Evolutionary conservation across 1,284 basidiomycete genomes (phyloP).

Genomic region (Boletus mariae): DNA sequence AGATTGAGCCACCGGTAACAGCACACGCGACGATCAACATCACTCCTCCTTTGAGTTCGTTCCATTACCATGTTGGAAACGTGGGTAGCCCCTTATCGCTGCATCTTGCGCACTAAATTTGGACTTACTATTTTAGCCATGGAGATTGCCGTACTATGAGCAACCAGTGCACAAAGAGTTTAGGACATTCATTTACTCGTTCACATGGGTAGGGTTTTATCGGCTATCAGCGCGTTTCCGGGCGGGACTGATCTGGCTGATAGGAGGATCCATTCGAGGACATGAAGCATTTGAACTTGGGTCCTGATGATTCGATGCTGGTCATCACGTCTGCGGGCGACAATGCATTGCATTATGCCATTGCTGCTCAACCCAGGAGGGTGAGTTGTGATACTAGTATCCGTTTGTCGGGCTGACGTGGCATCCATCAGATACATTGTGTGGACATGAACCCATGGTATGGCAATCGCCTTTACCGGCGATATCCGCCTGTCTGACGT

Average conservation of each 20-base stretch:
- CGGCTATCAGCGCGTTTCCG: neutral
- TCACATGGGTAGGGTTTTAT: slow-evolving; percentile 58
- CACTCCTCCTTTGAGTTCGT: slow-evolving; percentile 62
- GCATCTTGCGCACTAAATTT: neutral
- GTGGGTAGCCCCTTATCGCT: slow-evolving; percentile 32
- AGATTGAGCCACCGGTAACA: slow-evolving; percentile 16
- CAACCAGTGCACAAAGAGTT: slow-evolving; percentile 74
- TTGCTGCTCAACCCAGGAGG: slow-evolving; percentile 56
- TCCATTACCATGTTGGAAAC: slow-evolving; percentile 70
- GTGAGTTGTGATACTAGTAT: slow-evolving; percentile 26
- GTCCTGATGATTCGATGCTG: slow-evolving; percentile 64
- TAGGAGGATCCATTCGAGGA: slow-evolving; percentile 78
- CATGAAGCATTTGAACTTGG: slow-evolving; percentile 64
- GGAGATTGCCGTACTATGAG: slow-evolving; percentile 78
- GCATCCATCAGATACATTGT: slow-evolving; percentile 57
- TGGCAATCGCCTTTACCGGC: slow-evolving; percentile 1
- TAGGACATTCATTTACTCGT: slow-evolving; percentile 71
- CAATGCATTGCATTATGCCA: slow-evolving; percentile 81
- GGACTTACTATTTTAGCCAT: slow-evolving; percentile 41
- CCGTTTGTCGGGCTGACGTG: neutral
- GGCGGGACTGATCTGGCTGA: slow-evolving; percentile 5
- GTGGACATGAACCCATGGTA: slow-evolving; percentile 70
- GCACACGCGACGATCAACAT: slow-evolving; percentile 44
- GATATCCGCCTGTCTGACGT: slow-evolving; percentile 8
- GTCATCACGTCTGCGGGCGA: slow-evolving; percentile 81